Conservation (phyloP, 2,329 filamentous ascomycete species). For the Drechmeria coniospora region DNA sequence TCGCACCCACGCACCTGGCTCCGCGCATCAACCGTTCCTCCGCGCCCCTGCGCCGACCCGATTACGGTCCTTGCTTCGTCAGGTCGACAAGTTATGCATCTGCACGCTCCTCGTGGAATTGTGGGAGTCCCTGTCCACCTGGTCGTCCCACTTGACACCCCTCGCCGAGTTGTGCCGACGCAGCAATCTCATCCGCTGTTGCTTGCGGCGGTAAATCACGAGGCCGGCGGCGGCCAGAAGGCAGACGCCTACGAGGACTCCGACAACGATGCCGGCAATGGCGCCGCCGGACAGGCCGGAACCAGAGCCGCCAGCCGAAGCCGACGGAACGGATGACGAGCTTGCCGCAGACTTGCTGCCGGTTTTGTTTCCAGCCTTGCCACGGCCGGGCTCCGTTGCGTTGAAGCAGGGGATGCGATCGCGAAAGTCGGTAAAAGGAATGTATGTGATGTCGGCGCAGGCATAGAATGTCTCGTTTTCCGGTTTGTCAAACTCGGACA, state of each 20-base stretch:
- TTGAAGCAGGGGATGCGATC: conserved; percentile 27
- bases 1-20: too few species aligned
- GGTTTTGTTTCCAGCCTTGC: conserved; percentile 5
- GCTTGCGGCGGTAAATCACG: conserved; percentile 29
- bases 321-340: conserved; percentile 6
- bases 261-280: conserved; percentile 63
- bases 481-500: conserved; percentile 25
- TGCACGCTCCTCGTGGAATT: conserved; percentile 7
- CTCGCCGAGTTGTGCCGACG: conserved; percentile 12
- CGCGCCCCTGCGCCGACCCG: too few species aligned
- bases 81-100: conserved; percentile 8
- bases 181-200: conserved; percentile 8
- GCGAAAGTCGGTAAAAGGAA: conserved; percentile 19
- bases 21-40: not conserved
- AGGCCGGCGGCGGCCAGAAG: conserved; percentile 45
- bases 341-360: too few species aligned
- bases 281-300: conserved; percentile 44
- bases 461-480: conserved; percentile 31
- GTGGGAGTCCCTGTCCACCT: conserved; percentile 6
- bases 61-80: too few species aligned
- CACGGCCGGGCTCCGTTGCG: conserved; percentile 16
- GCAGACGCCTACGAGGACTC: conserved; percentile 46
- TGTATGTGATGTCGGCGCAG: conserved; percentile 31
- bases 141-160: conserved; percentile 10
- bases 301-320: conserved; percentile 10